Conservation (phyloP, 306 rosid genomes). For the Cercis canadensis region DNA sequence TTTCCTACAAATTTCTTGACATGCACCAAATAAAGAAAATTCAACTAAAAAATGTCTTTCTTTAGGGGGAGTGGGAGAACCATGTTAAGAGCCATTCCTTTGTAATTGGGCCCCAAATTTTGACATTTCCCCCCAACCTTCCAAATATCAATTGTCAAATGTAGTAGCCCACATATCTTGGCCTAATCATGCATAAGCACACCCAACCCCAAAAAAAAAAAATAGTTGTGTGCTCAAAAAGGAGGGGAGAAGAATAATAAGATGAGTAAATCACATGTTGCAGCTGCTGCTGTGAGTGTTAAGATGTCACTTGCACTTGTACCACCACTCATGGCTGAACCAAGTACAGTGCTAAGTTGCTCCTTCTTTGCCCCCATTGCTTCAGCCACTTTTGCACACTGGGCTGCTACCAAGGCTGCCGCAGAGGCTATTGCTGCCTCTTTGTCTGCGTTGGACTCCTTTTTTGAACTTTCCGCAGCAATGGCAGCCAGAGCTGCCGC, state of each 20-base stretch:
- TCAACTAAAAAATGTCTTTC: conserved; percentile 23
- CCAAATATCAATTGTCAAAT: not conserved
- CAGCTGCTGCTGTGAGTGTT: conserved; percentile 89
- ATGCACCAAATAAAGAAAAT: not conserved
- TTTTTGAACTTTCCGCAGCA: conserved; percentile 70
- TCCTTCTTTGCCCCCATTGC: conserved; percentile 92
- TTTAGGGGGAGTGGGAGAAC: too few relatives aligned
- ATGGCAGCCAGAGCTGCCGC: conserved; percentile 93
- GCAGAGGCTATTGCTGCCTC: conserved; percentile 92
- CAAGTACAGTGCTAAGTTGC: conserved; percentile 60
- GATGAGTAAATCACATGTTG: conserved; percentile 63
- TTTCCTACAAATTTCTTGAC: conserved; percentile 16
- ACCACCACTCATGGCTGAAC: conserved; percentile 73
- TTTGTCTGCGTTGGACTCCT: conserved; percentile 50
- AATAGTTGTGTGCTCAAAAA: not conserved
- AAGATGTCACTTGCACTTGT: conserved; percentile 72
- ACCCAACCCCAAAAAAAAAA: not conserved
- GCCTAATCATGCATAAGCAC: not conserved
- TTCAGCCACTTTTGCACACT: conserved; percentile 90
- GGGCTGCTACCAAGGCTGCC: conserved; percentile 83
- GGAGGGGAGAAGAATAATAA: too few relatives aligned
- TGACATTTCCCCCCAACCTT: not conserved
- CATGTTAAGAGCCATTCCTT: too few relatives aligned
- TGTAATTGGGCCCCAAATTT: conserved; percentile 24
- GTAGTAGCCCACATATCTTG: conserved; percentile 22